phyloP scores from a whole-genome alignment of 805 yeast genomes.

The Wickerhamiella cacticola region DNA sequence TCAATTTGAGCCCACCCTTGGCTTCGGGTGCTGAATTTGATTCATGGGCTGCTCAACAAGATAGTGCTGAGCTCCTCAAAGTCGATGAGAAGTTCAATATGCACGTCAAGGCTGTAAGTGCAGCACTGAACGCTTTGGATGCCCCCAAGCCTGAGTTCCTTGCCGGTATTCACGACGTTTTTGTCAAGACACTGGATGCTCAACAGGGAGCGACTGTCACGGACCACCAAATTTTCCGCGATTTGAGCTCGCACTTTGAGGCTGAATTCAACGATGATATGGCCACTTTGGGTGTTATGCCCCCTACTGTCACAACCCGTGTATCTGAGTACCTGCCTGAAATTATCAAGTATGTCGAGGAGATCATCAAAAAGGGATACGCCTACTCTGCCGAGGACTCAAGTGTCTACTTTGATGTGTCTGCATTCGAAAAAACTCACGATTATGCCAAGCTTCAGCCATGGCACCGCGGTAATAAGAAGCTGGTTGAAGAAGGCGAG shows the following conservation, averaged over 20 bases:
- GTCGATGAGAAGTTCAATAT: conserved; percentile 76
- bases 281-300: conserved; percentile 69
- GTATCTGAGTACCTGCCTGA: conserved; percentile 95
- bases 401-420: conserved; percentile 91
- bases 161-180: conserved; percentile 52
- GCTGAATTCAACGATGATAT: conserved; percentile 71
- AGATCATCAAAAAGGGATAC: conserved; percentile 65
- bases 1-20: conserved; percentile 33
- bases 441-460: conserved; percentile 94
- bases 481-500: conserved; percentile 85
- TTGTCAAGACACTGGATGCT: conserved; percentile 60
- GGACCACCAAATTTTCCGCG: conserved; percentile 73
- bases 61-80: conserved; percentile 39
- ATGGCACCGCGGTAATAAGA: conserved; percentile 87
- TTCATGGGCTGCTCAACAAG: conserved; percentile 41
- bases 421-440: conserved; percentile 65
- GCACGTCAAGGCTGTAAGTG: conserved; percentile 53
- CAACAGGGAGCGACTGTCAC: conserved; percentile 63
- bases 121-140: conserved; percentile 38
- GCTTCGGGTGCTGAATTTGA: conserved; percentile 31
- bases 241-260: conserved; percentile 86
- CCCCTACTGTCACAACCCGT: conserved; percentile 78
- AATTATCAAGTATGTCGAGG: conserved; percentile 64
- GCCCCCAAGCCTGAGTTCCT: conserved; percentile 31
- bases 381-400: conserved; percentile 81